These are phyloP conservation scores for Bertia moriformis DNA, from an alignment of 2,329 filamentous ascomycete species.

Conservation along the genomic window DNA sequence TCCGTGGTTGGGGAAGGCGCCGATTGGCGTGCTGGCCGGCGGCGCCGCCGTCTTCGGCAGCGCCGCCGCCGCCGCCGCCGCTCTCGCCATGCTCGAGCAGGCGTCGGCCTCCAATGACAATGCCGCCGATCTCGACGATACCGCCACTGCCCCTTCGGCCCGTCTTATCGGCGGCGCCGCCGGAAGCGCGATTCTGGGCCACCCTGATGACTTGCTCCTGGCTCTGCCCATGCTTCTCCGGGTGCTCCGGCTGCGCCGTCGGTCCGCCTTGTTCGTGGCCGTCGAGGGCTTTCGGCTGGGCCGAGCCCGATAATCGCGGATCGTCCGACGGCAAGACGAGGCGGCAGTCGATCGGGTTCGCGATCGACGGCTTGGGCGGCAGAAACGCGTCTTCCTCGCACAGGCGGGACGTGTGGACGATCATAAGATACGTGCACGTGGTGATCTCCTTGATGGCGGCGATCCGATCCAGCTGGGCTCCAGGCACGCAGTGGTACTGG, in stretches of 20 bases:
- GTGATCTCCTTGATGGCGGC: constrained; percentile 86
- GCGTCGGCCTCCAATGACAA: constrained; percentile 34
- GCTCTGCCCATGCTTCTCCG: constrained; percentile 5
- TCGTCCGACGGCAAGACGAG: constrained; percentile 47
- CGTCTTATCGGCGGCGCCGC: constrained; percentile 2
- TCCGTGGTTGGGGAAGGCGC: constrained; percentile 26
- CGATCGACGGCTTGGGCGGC: constrained; percentile 62
- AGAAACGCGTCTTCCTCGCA: constrained; percentile 79
- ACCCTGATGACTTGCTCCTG: constrained; percentile 2
- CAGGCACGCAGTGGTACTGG: constrained; percentile 66
- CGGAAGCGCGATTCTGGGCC: constrained; percentile 3
- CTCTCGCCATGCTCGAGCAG: no score
- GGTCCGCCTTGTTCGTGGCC: constrained; percentile 16
- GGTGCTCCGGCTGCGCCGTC: constrained; percentile 8
- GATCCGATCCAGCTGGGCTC: constrained; percentile 59
- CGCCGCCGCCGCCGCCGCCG: no score
- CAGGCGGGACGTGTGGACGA: constrained; percentile 75
- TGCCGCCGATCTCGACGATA: constrained; percentile 33
- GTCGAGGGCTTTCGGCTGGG: constrained; percentile 18
- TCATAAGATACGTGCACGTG: constrained; percentile 85
- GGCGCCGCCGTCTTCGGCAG: no score
- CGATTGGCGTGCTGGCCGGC: constrained; percentile 30
- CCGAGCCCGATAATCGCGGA: constrained; percentile 25
- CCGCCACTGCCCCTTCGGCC: constrained; percentile 10
- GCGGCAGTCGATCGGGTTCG: constrained; percentile 64